A percentile compares a stretch with the other conserved stretches of the same genome.
Conservation (phyloP, 495 filamentous ascomycete genomes). For the Aspergillus heteromorphus region DNA sequence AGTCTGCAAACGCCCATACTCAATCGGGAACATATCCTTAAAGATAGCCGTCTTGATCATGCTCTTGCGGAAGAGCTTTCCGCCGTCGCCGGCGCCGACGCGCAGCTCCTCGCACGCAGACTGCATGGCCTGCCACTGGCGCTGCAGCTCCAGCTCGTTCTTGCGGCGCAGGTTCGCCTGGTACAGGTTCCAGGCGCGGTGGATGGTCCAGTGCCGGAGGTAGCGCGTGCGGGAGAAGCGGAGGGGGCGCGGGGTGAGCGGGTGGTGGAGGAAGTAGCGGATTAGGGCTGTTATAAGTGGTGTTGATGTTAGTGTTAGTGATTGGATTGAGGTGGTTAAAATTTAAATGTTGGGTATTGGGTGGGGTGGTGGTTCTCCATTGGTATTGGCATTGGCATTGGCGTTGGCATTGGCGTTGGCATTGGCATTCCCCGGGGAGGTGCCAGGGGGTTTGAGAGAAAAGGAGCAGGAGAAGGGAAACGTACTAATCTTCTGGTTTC, state of each 20-base stretch:
- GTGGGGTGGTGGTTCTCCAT: neutral
- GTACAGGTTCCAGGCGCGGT: slow-evolving; percentile 83
- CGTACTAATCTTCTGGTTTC: slow-evolving; percentile 48
- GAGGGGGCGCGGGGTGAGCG: slow-evolving; percentile 67
- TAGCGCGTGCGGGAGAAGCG: slow-evolving; percentile 79
- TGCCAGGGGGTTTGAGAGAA: slow-evolving; percentile 1
- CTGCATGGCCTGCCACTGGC: slow-evolving; percentile 74
- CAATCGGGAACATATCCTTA: slow-evolving; percentile 64
- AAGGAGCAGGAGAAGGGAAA: slow-evolving; percentile 3
- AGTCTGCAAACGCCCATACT: slow-evolving; percentile 79
- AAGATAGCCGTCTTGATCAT: slow-evolving; percentile 82
- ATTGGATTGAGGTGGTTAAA: neutral
- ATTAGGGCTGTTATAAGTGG: slow-evolving; percentile 39
- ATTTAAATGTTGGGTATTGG: neutral
- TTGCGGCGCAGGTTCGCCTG: slow-evolving; percentile 55
- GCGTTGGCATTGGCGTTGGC: slow-evolving; percentile 1
- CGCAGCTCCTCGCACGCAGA: slow-evolving; percentile 77
- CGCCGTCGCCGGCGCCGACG: slow-evolving; percentile 62
- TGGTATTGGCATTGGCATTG: slow-evolving; percentile 6
- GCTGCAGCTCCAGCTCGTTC: slow-evolving; percentile 59
- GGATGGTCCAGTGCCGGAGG: slow-evolving; percentile 98
- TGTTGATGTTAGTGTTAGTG: neutral
- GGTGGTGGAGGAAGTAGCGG: slow-evolving; percentile 61
- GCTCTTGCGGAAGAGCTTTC: slow-evolving; percentile 74
- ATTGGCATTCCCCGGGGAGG: too few species aligned